Conservation (phyloP, 208 protist genomes). For the Blastocrithidia nonstop region DNA sequence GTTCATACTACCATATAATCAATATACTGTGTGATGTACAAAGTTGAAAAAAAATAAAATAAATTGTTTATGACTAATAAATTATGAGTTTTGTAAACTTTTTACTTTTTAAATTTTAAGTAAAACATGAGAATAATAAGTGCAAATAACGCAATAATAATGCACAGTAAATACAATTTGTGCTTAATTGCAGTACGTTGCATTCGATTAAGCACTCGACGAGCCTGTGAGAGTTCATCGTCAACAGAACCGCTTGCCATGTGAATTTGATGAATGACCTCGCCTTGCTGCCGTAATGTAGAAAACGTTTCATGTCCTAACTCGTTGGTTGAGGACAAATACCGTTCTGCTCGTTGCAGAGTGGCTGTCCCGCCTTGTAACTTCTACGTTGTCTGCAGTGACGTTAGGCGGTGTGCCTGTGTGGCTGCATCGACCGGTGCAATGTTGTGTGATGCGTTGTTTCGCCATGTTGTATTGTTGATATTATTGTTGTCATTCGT, state of each 20-base stretch:
- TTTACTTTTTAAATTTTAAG: neutral
- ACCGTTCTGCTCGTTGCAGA: constrained; percentile 38
- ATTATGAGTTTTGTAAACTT: neutral
- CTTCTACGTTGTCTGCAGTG: constrained; percentile 37
- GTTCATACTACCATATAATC: no score
- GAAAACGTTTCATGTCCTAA: constrained; percentile 22
- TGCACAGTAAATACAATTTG: constrained; percentile 26
- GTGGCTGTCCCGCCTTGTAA: constrained; percentile 35
- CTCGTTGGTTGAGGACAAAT: constrained; percentile 27
- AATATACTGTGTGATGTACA: neutral
- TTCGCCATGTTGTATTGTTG: no score
- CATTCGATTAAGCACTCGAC: constrained; percentile 43
- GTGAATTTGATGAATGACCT: constrained; percentile 37
- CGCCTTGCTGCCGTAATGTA: constrained; percentile 37
- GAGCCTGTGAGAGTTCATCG: constrained; percentile 32
- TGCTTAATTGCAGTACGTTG: constrained; percentile 42
- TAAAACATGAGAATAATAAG: constrained; percentile 25
- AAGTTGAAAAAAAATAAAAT: constrained; percentile 1
- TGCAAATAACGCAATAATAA: constrained; percentile 27
- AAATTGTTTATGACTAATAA: no score
- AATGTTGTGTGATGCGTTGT: constrained; percentile 5
- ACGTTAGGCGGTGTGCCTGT: constrained; percentile 13
- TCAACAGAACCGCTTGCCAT: constrained; percentile 36
- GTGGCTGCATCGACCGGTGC: constrained; percentile 19
- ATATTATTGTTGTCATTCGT: no score